Percentiles rank a stretch among this genome's conserved stretches.
These are phyloP conservation scores for Lyophyllum decastes DNA, from an alignment of 768 basidiomycete genomes.

Conservation along the genomic window DNA sequence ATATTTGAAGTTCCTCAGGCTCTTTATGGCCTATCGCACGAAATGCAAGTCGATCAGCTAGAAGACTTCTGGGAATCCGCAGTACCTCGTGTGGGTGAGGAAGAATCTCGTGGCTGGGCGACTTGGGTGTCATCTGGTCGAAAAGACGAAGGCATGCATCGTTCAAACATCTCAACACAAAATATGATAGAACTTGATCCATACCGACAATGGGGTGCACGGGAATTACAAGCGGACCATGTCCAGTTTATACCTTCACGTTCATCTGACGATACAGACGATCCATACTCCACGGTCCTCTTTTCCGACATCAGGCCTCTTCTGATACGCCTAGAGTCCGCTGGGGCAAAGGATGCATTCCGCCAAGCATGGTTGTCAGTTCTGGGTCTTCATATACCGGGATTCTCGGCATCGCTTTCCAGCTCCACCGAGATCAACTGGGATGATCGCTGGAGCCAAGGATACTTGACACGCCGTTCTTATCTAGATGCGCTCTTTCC, in stretches of 20 bases:
- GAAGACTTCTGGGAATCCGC: slow-evolving; percentile 90
- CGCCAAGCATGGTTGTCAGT: slow-evolving; percentile 72
- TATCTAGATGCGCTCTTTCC: slow-evolving; percentile 60
- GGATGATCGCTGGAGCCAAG: slow-evolving; percentile 72
- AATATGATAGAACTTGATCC: slow-evolving; percentile 50
- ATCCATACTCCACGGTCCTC: slow-evolving; percentile 74
- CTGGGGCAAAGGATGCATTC: slow-evolving; percentile 53
- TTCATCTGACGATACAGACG: slow-evolving; percentile 52
- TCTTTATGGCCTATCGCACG: slow-evolving; percentile 44
- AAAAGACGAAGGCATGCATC: slow-evolving; percentile 25
- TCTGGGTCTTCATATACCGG: slow-evolving; percentile 73
- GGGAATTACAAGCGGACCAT: slow-evolving; percentile 54
- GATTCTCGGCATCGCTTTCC: slow-evolving; percentile 48
- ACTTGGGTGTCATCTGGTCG: slow-evolving; percentile 54
- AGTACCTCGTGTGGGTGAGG: slow-evolving; percentile 72
- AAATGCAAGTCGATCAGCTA: slow-evolving; percentile 53
- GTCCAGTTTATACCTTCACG: slow-evolving; percentile 49
- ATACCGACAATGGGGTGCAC: slow-evolving; percentile 64
- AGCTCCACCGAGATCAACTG: slow-evolving; percentile 33
- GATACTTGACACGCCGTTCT: slow-evolving; percentile 43
- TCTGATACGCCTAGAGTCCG: slow-evolving; percentile 48
- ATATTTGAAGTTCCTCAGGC: slow-evolving; percentile 55
- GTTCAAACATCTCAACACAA: slow-evolving; percentile 9
- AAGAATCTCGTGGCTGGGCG: slow-evolving; percentile 66
- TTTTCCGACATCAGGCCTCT: slow-evolving; percentile 71